These are phyloP conservation scores for Symbiodinium natans DNA, from an alignment of 73 alveolate species.

Conservation along the genomic window DNA sequence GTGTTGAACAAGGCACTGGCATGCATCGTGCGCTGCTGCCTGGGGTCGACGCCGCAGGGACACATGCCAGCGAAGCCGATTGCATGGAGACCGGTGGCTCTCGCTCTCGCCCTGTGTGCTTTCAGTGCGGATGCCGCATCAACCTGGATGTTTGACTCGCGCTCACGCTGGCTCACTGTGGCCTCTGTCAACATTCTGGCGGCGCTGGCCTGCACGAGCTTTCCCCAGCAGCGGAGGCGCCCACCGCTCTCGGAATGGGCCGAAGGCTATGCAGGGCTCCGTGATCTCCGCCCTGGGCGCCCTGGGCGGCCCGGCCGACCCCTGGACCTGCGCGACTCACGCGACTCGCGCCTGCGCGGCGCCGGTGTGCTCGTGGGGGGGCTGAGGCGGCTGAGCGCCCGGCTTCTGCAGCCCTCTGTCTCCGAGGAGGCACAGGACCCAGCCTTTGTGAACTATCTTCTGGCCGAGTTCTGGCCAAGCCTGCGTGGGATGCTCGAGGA, in stretches of 20 bases:
- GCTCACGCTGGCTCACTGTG: neutral
- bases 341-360: neutral
- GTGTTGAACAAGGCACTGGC: neutral
- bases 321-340: neutral
- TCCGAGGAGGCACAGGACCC: neutral
- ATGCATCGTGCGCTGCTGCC: neutral
- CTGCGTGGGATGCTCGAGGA: slow-evolving; percentile 83
- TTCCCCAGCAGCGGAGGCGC: slow-evolving; percentile 30
- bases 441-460: neutral
- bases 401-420: slow-evolving; percentile 25
- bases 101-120: neutral
- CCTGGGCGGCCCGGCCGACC: neutral
- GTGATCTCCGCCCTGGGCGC: slow-evolving; percentile 27
- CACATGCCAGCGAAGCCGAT: neutral
- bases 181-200: neutral
- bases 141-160: neutral
- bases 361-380: slow-evolving; percentile 38
- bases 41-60: neutral
- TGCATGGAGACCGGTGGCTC: neutral
- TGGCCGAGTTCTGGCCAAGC: slow-evolving; percentile 62
- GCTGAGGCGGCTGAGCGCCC: slow-evolving; percentile 54
- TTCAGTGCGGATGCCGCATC: neutral
- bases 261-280: slow-evolving; percentile 75
- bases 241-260: slow-evolving; percentile 78
- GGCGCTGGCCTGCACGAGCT: slow-evolving; percentile 23